Base-by-base conservation (phyloP, 495 filamentous ascomycete genomes). In the Hyaloscypha variabilis region DNA sequence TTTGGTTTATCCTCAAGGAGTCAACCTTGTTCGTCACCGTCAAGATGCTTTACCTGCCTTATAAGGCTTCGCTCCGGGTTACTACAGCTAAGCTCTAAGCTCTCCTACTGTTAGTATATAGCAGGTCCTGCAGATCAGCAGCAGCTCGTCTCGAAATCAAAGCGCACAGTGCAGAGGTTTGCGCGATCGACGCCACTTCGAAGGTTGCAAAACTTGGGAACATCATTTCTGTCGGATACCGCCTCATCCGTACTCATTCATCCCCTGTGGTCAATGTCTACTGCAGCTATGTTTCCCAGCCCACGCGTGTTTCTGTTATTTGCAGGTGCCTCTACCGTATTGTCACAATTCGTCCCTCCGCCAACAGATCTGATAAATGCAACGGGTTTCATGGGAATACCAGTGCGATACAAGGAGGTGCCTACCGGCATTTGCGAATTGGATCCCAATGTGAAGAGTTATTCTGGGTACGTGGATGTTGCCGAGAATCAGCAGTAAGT, bases 391-490 rank as follows among this genome's bases (percentile, higher is more conserved):
- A 78, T 82, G 6, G 78, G 76, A 29, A 70, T 88, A 65, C 67
- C 79, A 1, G 81, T 86, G 19, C 81, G 87, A 11, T 89, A 88
- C 72, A 89, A 88, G 69, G 72, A 87, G 68, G 87, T 87, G 5
- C 83, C 84, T 1, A 73, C 81, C 11, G 88, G 88, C 17, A 85
- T 89, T 51, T 91, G 88, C 65, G 88, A 91, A 75, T 80, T 83
- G 3, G 82, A 87, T 63, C 87, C 88, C 1, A 75, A 79, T 51
- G 86, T 90, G 19, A 88, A 88, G 72, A 86, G 82, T 62, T 90
- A 85, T 73, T 85, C 83, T 28, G 88, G 88, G 3, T 91, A 90
- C 66, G 83, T 87, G 14, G 88, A 90, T 75, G 81, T 90, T 34
- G 77, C 68, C 1, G 83, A 84, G 58, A 71, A 86, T 68, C 73